These are phyloP conservation scores for Sporisorium sorghi DNA, from an alignment of 1,284 basidiomycete genomes.

Conservation along the genomic window DNA sequence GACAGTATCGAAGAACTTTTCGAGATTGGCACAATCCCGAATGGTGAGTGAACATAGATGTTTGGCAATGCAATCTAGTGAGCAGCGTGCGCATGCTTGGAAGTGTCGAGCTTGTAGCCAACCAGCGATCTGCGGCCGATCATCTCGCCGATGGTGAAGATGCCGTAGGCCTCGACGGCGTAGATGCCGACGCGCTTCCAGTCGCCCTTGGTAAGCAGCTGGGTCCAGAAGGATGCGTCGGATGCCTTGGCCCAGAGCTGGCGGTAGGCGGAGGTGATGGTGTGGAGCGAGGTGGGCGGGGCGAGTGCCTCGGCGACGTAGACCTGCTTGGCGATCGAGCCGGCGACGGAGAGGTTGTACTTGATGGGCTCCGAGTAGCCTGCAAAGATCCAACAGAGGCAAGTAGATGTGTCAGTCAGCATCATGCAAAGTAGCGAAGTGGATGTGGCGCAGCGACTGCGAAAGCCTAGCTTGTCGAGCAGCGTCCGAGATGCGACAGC, in stretches of 20 bases:
- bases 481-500: neutral
- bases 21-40: neutral
- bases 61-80: constrained; percentile 34
- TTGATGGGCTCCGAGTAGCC: constrained; percentile 58
- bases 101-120: constrained; percentile 61
- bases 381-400: constrained; percentile 1
- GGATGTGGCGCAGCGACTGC: neutral
- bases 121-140: constrained; percentile 60
- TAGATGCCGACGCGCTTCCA: constrained; percentile 81
- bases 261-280: constrained; percentile 79
- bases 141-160: constrained; percentile 75
- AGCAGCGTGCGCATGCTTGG: constrained; percentile 50
- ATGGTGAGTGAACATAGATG: neutral
- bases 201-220: constrained; percentile 79
- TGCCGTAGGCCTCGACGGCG: constrained; percentile 86
- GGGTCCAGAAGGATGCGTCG: constrained; percentile 79
- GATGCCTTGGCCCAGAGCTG: constrained; percentile 79
- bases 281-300: constrained; percentile 78
- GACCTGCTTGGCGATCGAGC: constrained; percentile 87
- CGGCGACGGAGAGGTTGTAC: constrained; percentile 75
- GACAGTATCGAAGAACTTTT: neutral
- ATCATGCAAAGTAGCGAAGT: neutral
- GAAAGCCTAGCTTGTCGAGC: neutral
- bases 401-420: constrained; percentile 1
- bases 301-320: constrained; percentile 88